Evolutionary conservation across 2,329 filamentous ascomycete genomes (phyloP).

Genomic region (Pseudocercospora macadamiae): DNA sequence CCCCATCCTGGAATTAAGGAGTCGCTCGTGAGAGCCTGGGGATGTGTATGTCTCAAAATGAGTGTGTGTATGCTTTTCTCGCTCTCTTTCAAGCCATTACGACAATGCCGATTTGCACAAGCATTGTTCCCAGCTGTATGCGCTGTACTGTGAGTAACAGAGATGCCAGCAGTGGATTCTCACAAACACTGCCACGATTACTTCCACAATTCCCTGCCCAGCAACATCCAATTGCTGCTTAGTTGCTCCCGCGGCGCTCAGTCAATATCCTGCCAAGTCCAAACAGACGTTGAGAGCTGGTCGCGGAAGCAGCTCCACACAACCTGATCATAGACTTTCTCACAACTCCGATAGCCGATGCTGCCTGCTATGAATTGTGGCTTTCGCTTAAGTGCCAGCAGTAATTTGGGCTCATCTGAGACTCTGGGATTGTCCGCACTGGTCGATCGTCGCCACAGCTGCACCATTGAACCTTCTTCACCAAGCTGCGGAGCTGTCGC

Average conservation of each 20-base stretch:
- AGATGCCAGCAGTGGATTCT: neutral
- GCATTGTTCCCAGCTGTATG: conserved; percentile 5
- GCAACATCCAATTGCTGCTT: neutral
- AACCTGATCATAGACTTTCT: neutral
- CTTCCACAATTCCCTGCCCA: neutral
- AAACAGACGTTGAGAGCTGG: conserved; percentile 1
- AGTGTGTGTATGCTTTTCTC: neutral
- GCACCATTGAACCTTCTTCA: conserved; percentile 3
- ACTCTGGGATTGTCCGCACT: neutral
- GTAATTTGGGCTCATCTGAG: neutral
- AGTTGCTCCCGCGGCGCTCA: neutral
- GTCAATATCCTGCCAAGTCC: neutral
- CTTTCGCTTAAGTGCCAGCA: neutral
- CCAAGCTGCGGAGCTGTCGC: conserved; percentile 1
- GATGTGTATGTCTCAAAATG: neutral
- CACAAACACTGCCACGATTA: conserved; percentile 2
- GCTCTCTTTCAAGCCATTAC: conserved; percentile 1
- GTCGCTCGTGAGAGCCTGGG: neutral
- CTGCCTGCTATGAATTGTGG: neutral
- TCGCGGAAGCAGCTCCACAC: neutral
- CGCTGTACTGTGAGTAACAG: neutral
- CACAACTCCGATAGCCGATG: neutral
- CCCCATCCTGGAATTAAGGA: conserved; percentile 49
- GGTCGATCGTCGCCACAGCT: neutral
- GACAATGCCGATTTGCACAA: conserved; percentile 5